A percentile compares a stretch with the other conserved stretches of the same genome.
These are phyloP conservation scores for Coniochaeta hoffmannii DNA, from an alignment of 2,329 filamentous ascomycete genomes.

Conservation along the genomic window DNA sequence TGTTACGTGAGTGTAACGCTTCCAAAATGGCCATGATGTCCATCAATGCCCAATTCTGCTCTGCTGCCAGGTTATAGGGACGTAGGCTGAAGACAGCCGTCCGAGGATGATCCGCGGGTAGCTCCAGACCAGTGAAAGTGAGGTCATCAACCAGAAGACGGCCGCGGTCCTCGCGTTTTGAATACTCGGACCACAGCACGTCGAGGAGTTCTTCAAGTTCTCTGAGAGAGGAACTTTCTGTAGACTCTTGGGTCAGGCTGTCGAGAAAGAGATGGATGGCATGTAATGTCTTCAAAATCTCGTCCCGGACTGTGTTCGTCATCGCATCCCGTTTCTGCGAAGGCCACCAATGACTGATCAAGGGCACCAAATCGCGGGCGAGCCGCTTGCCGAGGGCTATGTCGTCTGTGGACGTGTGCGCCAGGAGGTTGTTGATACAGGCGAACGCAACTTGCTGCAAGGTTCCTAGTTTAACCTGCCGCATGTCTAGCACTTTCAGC, in stretches of 20 bases:
- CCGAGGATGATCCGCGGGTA: conserved; percentile 36
- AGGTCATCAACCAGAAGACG: conserved; percentile 75
- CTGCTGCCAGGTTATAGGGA: conserved; percentile 43
- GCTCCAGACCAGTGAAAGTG: conserved; percentile 41
- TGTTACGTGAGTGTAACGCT: conserved; percentile 28
- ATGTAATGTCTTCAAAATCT: conserved; percentile 68
- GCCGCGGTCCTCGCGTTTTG: conserved; percentile 60
- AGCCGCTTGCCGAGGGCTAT: conserved; percentile 53
- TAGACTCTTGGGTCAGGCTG: conserved; percentile 38
- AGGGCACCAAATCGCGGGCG: conserved; percentile 55
- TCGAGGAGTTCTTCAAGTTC: conserved; percentile 61
- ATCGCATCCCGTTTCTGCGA: conserved; percentile 53
- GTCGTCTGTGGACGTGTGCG: conserved; percentile 60
- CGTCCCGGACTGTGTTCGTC: conserved; percentile 61
- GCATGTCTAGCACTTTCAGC: conserved; percentile 53
- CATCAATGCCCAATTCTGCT: conserved; percentile 54
- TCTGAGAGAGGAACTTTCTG: conserved; percentile 29
- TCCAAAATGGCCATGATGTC: conserved; percentile 54
- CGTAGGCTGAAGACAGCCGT: conserved; percentile 46
- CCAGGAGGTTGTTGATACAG: conserved; percentile 64
- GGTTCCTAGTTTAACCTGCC: conserved; percentile 49
- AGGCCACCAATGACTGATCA: conserved; percentile 73
- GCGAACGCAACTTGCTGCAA: conserved; percentile 68
- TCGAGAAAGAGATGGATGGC: conserved; percentile 58
- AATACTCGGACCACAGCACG: conserved; percentile 71